Base-by-base conservation (phyloP, 305 asterid species). In the Rubia balearica region DNA sequence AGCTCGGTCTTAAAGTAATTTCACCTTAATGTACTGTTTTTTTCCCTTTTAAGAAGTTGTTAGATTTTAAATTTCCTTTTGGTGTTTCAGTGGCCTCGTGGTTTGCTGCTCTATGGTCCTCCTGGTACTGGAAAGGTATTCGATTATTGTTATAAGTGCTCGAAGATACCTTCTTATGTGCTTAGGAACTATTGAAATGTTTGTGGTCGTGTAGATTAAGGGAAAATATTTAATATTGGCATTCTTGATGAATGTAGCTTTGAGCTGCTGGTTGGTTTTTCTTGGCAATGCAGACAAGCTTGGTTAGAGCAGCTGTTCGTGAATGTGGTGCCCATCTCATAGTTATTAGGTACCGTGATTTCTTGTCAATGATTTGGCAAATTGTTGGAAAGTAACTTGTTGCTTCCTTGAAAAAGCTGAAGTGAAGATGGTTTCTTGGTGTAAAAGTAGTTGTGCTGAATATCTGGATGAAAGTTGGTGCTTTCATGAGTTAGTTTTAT, bases 61-160 rank as follows among this genome's bases (percentile, higher is more conserved):
- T 64, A 41, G 36, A 63, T 10, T 8, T 16, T 13, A n/a, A 17
- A 3, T 14, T 22, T 38, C 14, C 0, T 1, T 71, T 60, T 19
- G 6, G 62, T 81, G 60, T 27, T 71, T 41, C 59, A 86, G 94
- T 93, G 96, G 96, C 96, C 94, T 62, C 87, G 89, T 40, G 97
- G 97, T 57, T 87, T 93, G 88, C 84, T 93, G 82, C 96, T 93
- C 10, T 88, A 91, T 65, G 97, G 98, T 43, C 98, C 98, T 61
- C 92, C 97, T 0, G 98, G 98, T 68, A 89, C 97, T 17, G 98
- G 98, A 71, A 93, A 93, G 97, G 98, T 92, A 80, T 65, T 71
- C 12, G 65, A 17, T 73, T 78, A 69, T 16, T 68, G 16, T 4
- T 36, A 19, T 13, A 4, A 27, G 16, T 43, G 6, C 30, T 40